Evolutionary conservation across 2,329 filamentous ascomycete species (phyloP), one percentile per base, ranked within the genome.

Genomic region (Ophiostoma perfectum): DNA sequence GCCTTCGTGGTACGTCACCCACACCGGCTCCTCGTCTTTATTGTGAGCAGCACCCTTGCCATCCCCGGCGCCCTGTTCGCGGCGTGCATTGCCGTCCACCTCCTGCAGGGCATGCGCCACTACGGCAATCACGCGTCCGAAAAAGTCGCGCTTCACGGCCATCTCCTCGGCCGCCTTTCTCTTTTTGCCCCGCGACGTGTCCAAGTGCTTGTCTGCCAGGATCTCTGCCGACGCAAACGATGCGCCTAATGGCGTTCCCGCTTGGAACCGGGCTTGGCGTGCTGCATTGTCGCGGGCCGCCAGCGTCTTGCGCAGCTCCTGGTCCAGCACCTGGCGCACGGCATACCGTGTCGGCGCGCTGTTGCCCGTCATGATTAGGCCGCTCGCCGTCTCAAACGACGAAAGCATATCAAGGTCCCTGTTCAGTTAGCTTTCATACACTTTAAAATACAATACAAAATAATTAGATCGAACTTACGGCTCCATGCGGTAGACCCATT

Each of bases 401-500:
- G 90, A 84, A 0, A 98, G 83, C 8, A 85, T 82, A 77, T 99
- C 95, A n/a, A 99, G 83, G 69, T 87, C 83, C 63, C 85, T 87
- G 58, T 39, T 36, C 16, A 2, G n/a, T 42, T 44, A 47, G 47
- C 41, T 18, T 14, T 36, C 38, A 8, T 3, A 1, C 3, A 58
- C 9, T 27, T 3, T 36, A 14, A 58, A 58, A 36, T 14, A 5
- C 11, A 5, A n/a, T n/a, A n/a, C n/a, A n/a, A n/a, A n/a, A n/a
- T n/a, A n/a, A n/a, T n/a, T 58, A 8, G 8, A 9, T 8, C 1
- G 18, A 66, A 49, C 90, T 83, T 81, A 93, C 84, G 95, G 95
- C 75, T 98, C 94, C 91, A 99, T 93, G 67, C 95, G 88, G 78
- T 96, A 98, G 8, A 96, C 89, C 84, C 88, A 98, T 73, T 87